These are phyloP conservation scores for Raphanus raphanistrum DNA, from an alignment of 345 rosid genomes.

Conservation along the genomic window DNA sequence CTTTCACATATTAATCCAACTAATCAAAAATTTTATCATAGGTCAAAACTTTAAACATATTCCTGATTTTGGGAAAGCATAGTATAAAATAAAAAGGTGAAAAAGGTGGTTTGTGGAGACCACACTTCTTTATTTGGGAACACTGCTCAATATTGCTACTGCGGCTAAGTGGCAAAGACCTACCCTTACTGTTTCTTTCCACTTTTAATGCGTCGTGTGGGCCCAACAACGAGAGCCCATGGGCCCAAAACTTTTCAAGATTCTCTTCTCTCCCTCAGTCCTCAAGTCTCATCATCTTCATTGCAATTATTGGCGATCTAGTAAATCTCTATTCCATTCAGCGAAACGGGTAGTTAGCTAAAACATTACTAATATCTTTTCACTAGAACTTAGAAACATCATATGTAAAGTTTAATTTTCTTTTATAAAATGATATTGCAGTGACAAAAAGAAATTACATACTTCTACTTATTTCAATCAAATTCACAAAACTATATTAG, in stretches of 20 bases:
- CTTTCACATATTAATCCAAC: neutral
- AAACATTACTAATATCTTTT: neutral
- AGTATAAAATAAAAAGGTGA: neutral
- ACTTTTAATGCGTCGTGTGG: slow-evolving; percentile 30
- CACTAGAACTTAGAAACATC: neutral
- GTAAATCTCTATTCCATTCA: neutral
- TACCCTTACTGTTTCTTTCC: slow-evolving; percentile 23
- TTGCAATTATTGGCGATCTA: slow-evolving; percentile 26
- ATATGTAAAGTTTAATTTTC: neutral
- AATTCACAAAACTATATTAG: neutral
- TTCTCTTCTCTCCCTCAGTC: slow-evolving; percentile 34
- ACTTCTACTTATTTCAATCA: neutral
- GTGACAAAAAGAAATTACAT: neutral
- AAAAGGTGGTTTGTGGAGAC: slow-evolving; percentile 36
- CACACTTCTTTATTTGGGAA: slow-evolving; percentile 36
- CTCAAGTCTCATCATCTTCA: slow-evolving; percentile 25
- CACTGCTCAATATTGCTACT: slow-evolving; percentile 44
- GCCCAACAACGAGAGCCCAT: slow-evolving; percentile 34
- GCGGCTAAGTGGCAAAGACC: slow-evolving; percentile 41
- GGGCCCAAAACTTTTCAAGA: slow-evolving; percentile 35
- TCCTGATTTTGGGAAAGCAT: slow-evolving; percentile 3
- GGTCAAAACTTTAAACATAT: neutral
- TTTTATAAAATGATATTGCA: neutral
- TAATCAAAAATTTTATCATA: neutral
- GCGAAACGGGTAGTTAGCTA: neutral